Evolutionary conservation across 441 rosid species (phyloP), one percentile per base, ranked within the genome.

Genomic region (Syzygium syzygioides): DNA sequence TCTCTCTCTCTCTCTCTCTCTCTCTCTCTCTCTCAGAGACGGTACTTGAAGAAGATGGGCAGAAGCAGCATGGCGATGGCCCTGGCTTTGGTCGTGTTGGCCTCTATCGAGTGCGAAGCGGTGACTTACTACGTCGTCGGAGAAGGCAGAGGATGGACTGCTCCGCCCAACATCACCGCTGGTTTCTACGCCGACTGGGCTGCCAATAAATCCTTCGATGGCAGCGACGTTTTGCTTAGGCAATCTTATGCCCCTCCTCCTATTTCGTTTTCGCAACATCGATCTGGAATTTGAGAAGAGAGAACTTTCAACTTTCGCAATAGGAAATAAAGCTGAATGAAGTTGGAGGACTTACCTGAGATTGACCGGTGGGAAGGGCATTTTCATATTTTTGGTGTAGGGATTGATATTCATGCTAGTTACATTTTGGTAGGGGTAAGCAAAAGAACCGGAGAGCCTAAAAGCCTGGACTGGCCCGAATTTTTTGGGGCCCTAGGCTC

Each of bases 81-180:
- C 18, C 45, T 71, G 86, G 15, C 50, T n/a, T 19, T 14, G 28
- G 86, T 57, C 56, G 37, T 64, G 23, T 37, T 11, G 86, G 25
- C 85, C 52, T 41, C 60, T 14, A 50, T 83, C 10, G 60, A 85
- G 64, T 14, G 87, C 9, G 76, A 79, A 62, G 60, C 50, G 5
- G 54, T 79, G 13, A 87, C 59, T 19, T 32, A 37, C 12, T 91
- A 91, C 60, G 54, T 12, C 17, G 90, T 91, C 6, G 89, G 90
- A 9, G 85, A 89, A 30, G 45, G 89, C 41, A 76, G 8, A 62
- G 91, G 91, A 14, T 89, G 92, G 91, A 86, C 34, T 13, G 86
- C 90, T 32, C 91, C 93, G 37, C 91, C 91, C 34, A 90, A 59
- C 37, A 86, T 37, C 64, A 86, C 91, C 17, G 50, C 28, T 10